Evolutionary conservation across 2,329 filamentous ascomycete species (phyloP).

Genomic region (Hypoxylon rubiginosum): DNA sequence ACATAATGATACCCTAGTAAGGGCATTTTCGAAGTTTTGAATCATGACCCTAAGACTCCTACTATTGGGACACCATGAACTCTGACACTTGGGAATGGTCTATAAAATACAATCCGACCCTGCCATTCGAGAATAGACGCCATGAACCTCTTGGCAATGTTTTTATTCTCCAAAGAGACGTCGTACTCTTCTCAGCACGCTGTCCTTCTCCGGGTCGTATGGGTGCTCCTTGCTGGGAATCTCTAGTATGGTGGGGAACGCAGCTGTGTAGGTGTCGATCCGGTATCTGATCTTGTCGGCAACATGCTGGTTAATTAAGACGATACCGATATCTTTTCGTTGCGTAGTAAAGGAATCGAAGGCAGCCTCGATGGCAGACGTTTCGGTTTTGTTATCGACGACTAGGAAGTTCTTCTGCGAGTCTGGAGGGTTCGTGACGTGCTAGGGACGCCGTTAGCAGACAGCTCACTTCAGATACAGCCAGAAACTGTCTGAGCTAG

Average conservation of each 20-base stretch:
- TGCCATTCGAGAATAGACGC: slow-evolving; percentile 2
- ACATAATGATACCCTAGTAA: slow-evolving; percentile 37
- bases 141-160: background rate
- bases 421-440: slow-evolving; percentile 90
- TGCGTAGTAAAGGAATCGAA: slow-evolving; percentile 91
- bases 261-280: slow-evolving; percentile 91
- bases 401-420: slow-evolving; percentile 98
- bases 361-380: slow-evolving; percentile 84
- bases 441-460: slow-evolving; percentile 65
- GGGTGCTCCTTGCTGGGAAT: slow-evolving; percentile 99
- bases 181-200: slow-evolving; percentile 88
- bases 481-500: background rate
- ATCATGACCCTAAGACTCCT: slow-evolving; percentile 11
- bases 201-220: slow-evolving; percentile 99
- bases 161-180: slow-evolving; percentile 75
- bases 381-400: slow-evolving; percentile 94
- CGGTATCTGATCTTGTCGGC: slow-evolving; percentile 93
- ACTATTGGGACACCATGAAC: slow-evolving; percentile 18
- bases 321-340: slow-evolving; percentile 95
- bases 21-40: slow-evolving; percentile 33
- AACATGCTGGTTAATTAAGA: slow-evolving; percentile 98
- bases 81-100: slow-evolving; percentile 28
- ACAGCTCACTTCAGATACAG: background rate
- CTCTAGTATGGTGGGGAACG: slow-evolving; percentile 95
- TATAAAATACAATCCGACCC: slow-evolving; percentile 31